Evolutionary conservation across 352 stramenopile genomes (phyloP).

Genomic region (Pythium guiyangense): DNA sequence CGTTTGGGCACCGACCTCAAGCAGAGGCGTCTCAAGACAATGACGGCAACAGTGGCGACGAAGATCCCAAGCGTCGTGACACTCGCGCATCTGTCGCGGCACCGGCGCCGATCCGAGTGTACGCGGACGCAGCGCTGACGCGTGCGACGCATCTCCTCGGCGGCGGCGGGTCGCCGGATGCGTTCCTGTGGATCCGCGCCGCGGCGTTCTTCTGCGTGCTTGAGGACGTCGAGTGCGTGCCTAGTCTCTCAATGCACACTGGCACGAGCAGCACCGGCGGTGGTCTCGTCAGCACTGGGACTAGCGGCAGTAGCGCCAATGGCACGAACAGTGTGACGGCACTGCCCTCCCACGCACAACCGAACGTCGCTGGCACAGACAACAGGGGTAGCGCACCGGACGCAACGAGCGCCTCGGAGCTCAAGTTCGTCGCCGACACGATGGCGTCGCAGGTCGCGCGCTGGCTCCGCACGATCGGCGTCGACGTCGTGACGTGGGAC

Average conservation of each 20-base stretch:
- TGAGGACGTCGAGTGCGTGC: conserved; percentile 17
- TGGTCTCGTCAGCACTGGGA: no score
- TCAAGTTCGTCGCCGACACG: conserved; percentile 71
- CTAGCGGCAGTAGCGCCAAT: no score
- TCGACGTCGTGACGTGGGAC: conserved; percentile 73
- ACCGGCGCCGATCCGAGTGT: conserved; percentile 22
- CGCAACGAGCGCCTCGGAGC: conserved; percentile 14
- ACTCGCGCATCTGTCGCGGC: not conserved
- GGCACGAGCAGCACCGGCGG: not conserved
- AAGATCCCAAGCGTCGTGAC: no score
- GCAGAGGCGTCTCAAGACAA: not conserved
- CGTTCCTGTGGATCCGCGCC: conserved; percentile 34
- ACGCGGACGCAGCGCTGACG: no score
- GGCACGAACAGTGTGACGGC: conserved; percentile 2
- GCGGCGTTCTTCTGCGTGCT: conserved; percentile 40
- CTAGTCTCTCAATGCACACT: conserved; percentile 17
- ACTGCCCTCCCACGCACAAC: not conserved
- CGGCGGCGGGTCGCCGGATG: conserved; percentile 34
- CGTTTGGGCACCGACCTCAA: conserved; percentile 33
- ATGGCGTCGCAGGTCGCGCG: conserved; percentile 73
- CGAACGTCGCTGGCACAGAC: not conserved
- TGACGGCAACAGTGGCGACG: not conserved
- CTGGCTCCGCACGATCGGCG: conserved; percentile 71
- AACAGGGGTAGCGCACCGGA: not conserved
- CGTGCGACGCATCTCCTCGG: no score